phyloP scores from a whole-genome alignment of 1,139 yeast species.

The Pichia sp. region DNA sequence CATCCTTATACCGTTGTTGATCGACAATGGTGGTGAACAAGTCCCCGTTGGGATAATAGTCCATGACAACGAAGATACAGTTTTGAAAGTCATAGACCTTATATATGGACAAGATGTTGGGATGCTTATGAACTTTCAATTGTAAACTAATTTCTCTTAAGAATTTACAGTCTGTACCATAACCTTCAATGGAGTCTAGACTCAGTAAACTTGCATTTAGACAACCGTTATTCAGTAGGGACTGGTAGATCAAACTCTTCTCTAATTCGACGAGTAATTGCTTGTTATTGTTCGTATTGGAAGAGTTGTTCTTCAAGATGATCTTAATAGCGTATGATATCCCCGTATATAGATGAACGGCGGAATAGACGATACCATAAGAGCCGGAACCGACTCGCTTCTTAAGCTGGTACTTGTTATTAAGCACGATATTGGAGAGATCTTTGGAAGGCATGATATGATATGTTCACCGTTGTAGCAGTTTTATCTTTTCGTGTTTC shows the following conservation, averaged over 20 bases:
- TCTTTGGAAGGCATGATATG: conserved; percentile 21
- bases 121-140: conserved; percentile 66
- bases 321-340: conserved; percentile 66
- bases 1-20: conserved; percentile 44
- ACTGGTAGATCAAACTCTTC: conserved; percentile 18
- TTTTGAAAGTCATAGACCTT: conserved; percentile 55
- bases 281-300: conserved; percentile 24
- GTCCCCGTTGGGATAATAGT: conserved; percentile 77
- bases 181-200: conserved; percentile 36
- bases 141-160: conserved; percentile 70
- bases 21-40: conserved; percentile 76
- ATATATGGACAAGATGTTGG: conserved; percentile 68
- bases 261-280: conserved; percentile 24
- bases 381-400: conserved; percentile 82
- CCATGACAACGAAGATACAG: conserved; percentile 69
- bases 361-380: conserved; percentile 76
- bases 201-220: conserved; percentile 29
- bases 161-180: conserved; percentile 40
- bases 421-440: conserved; percentile 27
- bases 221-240: conserved; percentile 22
- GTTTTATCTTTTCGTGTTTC: no score
- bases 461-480: no score
- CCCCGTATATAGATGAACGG: conserved; percentile 46
- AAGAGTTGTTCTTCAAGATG: conserved; percentile 41
- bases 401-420: conserved; percentile 39